Percentiles rank a stretch among this genome's conserved stretches.
phyloP scores from a whole-genome alignment of 2,329 filamentous ascomycete species.

The Cladosporium halotolerans region DNA sequence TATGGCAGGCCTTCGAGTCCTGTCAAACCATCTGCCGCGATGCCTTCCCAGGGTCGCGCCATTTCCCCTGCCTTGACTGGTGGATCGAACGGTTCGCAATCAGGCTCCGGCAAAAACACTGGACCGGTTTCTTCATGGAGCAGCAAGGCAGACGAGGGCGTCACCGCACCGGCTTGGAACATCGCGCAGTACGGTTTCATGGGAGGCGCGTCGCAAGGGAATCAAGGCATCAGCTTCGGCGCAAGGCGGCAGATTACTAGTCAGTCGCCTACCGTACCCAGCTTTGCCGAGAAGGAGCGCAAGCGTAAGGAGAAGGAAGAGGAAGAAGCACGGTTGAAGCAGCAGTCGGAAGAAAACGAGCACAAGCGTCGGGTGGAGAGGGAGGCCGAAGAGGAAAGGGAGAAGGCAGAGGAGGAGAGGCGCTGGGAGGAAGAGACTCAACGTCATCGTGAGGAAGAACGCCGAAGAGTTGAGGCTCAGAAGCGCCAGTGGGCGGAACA shows the following conservation, averaged over 20 bases:
- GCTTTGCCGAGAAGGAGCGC: conserved; percentile 76
- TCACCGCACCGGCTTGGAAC: conserved; percentile 89
- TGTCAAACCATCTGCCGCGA: conserved; percentile 19
- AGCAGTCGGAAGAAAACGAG: conserved; percentile 49
- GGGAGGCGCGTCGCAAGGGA: conserved; percentile 93
- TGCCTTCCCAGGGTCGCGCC: conserved; percentile 27
- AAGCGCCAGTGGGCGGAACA: conserved; percentile 72
- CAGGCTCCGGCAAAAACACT: conserved; percentile 37
- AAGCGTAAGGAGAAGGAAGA: conserved; percentile 49
- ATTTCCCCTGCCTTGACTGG: conserved; percentile 44
- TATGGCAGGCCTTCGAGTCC: conserved; percentile 9
- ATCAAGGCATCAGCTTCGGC: conserved; percentile 88
- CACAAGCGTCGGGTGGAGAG: conserved; percentile 42
- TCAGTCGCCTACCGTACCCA: conserved; percentile 71
- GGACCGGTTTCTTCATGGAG: conserved; percentile 82
- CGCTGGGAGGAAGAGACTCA: conserved; percentile 61
- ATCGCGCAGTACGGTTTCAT: conserved; percentile 98
- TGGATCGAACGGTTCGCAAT: conserved; percentile 53
- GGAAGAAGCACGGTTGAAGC: conserved; percentile 48
- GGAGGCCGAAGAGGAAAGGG: conserved; percentile 58
- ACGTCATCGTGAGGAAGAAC: conserved; percentile 53
- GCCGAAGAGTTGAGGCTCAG: conserved; percentile 58
- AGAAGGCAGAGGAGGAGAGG: conserved; percentile 57
- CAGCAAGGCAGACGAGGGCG: conserved; percentile 71
- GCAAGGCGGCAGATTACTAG: conserved; percentile 87